Evolutionary conservation across 352 stramenopile genomes (phyloP), one percentile per base, ranked within the genome.

Genomic region (Globisporangium irregulare): DNA sequence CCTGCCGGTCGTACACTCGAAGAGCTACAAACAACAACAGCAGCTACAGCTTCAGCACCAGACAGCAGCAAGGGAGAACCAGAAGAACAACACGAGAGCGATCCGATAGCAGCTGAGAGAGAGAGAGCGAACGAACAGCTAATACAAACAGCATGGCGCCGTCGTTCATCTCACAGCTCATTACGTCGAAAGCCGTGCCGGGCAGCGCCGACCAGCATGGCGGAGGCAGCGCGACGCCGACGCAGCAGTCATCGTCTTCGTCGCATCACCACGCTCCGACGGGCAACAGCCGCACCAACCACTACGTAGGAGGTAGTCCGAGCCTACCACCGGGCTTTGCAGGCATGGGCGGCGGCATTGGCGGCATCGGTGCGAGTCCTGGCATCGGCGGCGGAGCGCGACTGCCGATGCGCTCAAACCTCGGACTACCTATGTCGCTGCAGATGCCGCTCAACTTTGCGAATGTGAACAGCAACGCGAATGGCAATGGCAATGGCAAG

Each of bases 121-220:
- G 32, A 14, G 29, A 32, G 29, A 36, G 36, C 10, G 36, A 43
- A 12, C 22, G 14, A 60, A 8, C 54, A 60, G 54, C 20, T 5
- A 25, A 6, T 14, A 59, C 22, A 18, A 38, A 9, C 25, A 59
- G 54, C 25, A 67, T 60, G 54, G 34, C 53, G 59, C 51, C 60
- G 67, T 72, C 67, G 51, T 72, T 72, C 61, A 63, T 72, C 61
- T 72, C 67, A 51, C 60, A 67, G 29, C 59, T 72, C 56, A 71
- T 71, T 41, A 66, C 66, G 27, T 62, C 67, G 27, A 72, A 72
- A 59, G 65, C 51, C 20, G 53, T 62, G 51, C 62, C 62, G 12
- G 62, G 59, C 53, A 22, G 20, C 62, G 27, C 46, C 66, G 59
- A 56, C 51, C 24, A 62, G 27, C 54, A 57, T 55, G 25, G 41